phyloP scores from a whole-genome alignment of 139 green algal genomes.

The Micromonas pusilla region DNA sequence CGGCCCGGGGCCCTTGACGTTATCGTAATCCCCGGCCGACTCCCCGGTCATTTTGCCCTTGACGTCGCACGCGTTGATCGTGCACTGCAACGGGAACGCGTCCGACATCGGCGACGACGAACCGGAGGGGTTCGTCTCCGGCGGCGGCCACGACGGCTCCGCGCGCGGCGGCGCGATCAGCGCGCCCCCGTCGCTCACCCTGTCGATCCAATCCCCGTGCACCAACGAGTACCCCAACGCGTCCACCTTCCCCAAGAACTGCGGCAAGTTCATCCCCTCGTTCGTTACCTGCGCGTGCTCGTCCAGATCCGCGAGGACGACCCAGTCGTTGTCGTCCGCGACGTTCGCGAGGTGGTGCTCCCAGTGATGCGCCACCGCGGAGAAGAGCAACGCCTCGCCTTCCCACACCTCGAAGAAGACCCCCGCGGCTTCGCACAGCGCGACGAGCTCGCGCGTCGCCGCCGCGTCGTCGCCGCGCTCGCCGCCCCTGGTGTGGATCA shows the following conservation, averaged over 20 bases:
- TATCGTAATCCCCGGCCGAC: no score
- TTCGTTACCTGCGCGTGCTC: background rate
- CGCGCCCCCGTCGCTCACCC: background rate
- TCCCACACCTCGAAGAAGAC: slow-evolving; percentile 5
- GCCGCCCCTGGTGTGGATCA: slow-evolving; percentile 5
- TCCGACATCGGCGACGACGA: background rate
- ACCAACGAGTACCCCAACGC: slow-evolving; percentile 6
- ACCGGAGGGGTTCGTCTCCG: no score
- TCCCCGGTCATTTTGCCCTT: no score
- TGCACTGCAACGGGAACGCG: background rate
- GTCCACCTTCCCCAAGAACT: slow-evolving; percentile 4
- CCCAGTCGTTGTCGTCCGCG: slow-evolving; percentile 13
- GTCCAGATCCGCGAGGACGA: slow-evolving; percentile 5
- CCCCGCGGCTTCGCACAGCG: background rate
- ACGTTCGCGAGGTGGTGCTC: background rate
- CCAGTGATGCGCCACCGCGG: background rate
- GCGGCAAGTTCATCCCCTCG: background rate
- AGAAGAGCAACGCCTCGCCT: background rate
- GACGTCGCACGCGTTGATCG: background rate
- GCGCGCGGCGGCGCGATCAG: background rate
- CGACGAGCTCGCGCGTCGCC: background rate
- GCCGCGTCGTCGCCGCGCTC: background rate
- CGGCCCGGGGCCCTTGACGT: no score
- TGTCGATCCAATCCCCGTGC: slow-evolving; percentile 11
- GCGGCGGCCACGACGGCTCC: background rate